Base-by-base conservation (phyloP, 352 stramenopile genomes). In the Phytopythium sindhum region DNA sequence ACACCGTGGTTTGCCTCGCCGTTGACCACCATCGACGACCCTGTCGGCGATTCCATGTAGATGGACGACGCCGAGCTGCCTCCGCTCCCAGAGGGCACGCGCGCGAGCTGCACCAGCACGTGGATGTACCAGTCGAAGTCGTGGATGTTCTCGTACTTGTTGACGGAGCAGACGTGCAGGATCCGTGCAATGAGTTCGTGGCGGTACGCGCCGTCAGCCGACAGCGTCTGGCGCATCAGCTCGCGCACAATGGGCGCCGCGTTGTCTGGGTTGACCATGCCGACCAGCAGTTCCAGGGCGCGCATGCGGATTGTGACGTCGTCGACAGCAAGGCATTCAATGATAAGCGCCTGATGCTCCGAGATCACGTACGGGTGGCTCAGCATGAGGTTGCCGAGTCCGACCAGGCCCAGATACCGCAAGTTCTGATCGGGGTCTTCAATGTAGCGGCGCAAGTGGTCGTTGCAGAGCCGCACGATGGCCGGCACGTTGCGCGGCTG, bases 51-150 rank as follows among this genome's bases (percentile, higher is more conserved):
- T 7, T 71, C 80, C 41, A 75, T 68, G 19, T 80, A 61, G 6
- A 61, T 69, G 15, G 67, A 68, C 2, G 78, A 66, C 11, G 72
- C 78, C 37, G 28, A 29, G 28, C 24, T 31, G 57, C 89, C 81
- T 11, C 95, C 94, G 23, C 35, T 60, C 5, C 54, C 26, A 31
- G 35, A 50, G 19, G 92, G 85, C 33, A 99, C 86, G 28, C 97
- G 89, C 23, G 93, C 92, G 31, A 99, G 84, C 58, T 98, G 83
- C 23, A 99, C 87, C 11, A 99, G 77, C n/a, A 99, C 88, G 69
- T 97, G 88, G 55, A 99, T 88, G 76, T 99, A 99, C 98, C 98
- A 99, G 59, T 91, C 81, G 78, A 99, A 99, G 73, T 99, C 97
- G 63, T 93, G 79, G 44, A 99, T 87, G 67, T 98, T 97, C 51